Base-by-base conservation (phyloP, 2,329 filamentous ascomycete species). In the Neonectria ditissima region DNA sequence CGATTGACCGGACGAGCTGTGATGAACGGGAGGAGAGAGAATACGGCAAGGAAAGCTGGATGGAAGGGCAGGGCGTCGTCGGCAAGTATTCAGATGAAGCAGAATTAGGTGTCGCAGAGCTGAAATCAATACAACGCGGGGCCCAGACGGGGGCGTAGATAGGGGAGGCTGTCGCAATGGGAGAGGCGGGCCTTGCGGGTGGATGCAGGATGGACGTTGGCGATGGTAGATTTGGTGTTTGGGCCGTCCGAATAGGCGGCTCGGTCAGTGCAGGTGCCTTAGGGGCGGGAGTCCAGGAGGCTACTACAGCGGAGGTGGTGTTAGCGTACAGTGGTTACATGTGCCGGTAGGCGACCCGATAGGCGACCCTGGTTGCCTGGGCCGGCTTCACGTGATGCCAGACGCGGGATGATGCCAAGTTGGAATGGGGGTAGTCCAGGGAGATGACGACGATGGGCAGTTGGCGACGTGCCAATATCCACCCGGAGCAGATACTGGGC, bases 311-410 rank as follows among this genome's bases (percentile, higher is more conserved):
- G 59, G 58, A 58, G 53, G 44, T 48, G 58, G 54, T 52, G 59
- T 34, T 63, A 62, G 69, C 68, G 70, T 70, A 73, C 62, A 73
- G 67, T 70, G 68, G 68, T 67, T 72, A 72, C 66, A 69, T 73
- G 61, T 62, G 55, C 61, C 59, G 58, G 63, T 28, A 67, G 56
- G 45, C 47, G 24, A 62, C 43, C 65, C 62, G 71, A 73, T 74
- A 74, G 65, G 69, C 64, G 57, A 54, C 32, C 37, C n/a, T 11
- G n/a, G 37, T 8, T 18, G 37, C 37, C 37, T 41, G n/a, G n/a
- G 24, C 26, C 22, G 50, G 24, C 32, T 63, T 67, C 70, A 74
- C 72, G 72, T 74, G 71, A 74, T 62, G 50, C 45, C 39, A 20
- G 34, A 47, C 14, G 37, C 37, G n/a, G 37, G 37, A 30, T 9